These are phyloP conservation scores for Macrolepiota fuliginosa DNA, from an alignment of 768 basidiomycete genomes.

Conservation along the genomic window DNA sequence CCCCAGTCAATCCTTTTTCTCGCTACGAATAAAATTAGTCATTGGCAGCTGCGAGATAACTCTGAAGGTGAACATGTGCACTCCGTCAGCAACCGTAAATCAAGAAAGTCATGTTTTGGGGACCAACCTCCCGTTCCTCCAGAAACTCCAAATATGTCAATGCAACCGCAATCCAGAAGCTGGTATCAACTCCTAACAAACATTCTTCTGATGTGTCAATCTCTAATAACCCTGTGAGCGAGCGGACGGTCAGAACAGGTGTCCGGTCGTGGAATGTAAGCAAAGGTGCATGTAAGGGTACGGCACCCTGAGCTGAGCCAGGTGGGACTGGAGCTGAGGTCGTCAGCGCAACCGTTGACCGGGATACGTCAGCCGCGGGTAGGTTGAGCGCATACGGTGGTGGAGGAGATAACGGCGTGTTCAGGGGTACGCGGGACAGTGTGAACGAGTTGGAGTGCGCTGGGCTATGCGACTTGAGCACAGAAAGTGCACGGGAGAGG, in stretches of 20 bases:
- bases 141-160: constrained; percentile 77
- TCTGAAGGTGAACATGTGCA: constrained; percentile 30
- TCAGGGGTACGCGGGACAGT: constrained; percentile 35
- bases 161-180: constrained; percentile 76
- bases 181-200: constrained; percentile 65
- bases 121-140: constrained; percentile 71
- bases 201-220: constrained; percentile 55
- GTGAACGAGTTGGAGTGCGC: constrained; percentile 65
- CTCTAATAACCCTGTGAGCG: constrained; percentile 61
- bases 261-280: constrained; percentile 73
- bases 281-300: constrained; percentile 35
- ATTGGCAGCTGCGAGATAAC: constrained; percentile 52
- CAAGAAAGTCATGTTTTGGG: not conserved
- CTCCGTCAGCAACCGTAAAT: not conserved
- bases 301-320: not conserved
- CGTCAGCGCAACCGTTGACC: constrained; percentile 17
- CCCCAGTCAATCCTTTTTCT: not conserved
- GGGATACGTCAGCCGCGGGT: constrained; percentile 10
- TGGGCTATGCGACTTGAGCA: constrained; percentile 47
- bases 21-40: constrained; percentile 27
- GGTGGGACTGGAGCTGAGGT: constrained; percentile 19
- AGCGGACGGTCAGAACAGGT: constrained; percentile 56
- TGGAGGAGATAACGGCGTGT: constrained; percentile 28
- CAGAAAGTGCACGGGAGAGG: constrained; percentile 48
- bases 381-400: constrained; percentile 34